phyloP scores from a whole-genome alignment of 1,284 basidiomycete species.

The Malassezia yamatoensis region DNA sequence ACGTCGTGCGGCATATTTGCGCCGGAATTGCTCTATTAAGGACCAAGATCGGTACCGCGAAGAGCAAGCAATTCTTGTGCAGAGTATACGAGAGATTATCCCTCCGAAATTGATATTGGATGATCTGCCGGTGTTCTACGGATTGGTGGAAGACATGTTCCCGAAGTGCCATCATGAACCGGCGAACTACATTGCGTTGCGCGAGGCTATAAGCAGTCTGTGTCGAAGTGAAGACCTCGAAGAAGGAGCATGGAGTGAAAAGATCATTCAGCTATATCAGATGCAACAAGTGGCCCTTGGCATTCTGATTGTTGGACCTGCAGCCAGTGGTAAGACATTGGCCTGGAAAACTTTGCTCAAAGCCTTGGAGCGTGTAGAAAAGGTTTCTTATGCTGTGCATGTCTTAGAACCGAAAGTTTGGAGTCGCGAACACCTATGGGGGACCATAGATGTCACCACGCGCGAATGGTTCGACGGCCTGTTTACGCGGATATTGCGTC shows the following conservation, averaged over 20 bases:
- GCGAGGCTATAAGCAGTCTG: conserved; percentile 69
- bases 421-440: conserved; percentile 94
- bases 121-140: conserved; percentile 86
- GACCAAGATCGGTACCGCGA: conserved; percentile 7
- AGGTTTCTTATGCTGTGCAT: conserved; percentile 81
- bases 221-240: conserved; percentile 74
- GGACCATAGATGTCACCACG: conserved; percentile 90
- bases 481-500: conserved; percentile 92
- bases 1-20: conserved; percentile 91
- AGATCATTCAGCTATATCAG: conserved; percentile 95
- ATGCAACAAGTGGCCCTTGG: conserved; percentile 99
- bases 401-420: conserved; percentile 99
- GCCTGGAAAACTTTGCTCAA: conserved; percentile 89
- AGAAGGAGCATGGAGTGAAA: conserved; percentile 82
- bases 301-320: conserved; percentile 98
- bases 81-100: conserved; percentile 98
- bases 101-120: conserved; percentile 96
- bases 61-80: conserved; percentile 94
- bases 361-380: conserved; percentile 83
- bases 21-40: conserved; percentile 58
- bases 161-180: conserved; percentile 85
- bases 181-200: conserved; percentile 74
- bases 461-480: conserved; percentile 99
- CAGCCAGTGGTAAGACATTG: conserved; percentile 91
- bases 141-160: conserved; percentile 91